These are phyloP conservation scores for Sarocladiaceae sp. DNA, from an alignment of 2,329 filamentous ascomycete species.

Conservation along the genomic window DNA sequence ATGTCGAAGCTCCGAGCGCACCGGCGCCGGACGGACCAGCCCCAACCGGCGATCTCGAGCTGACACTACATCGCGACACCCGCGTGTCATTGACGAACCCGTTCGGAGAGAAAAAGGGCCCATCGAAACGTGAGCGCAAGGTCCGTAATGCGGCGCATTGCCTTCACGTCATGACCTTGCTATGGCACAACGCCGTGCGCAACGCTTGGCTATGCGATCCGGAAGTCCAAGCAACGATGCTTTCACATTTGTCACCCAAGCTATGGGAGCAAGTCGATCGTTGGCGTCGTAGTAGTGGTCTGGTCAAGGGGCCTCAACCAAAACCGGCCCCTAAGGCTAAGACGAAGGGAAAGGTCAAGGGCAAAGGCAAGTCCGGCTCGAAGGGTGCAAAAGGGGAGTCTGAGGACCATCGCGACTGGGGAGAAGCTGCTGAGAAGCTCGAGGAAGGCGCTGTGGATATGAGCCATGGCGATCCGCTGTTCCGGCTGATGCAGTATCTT, in stretches of 20 bases:
- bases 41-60: constrained; percentile 64
- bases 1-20: constrained; percentile 61
- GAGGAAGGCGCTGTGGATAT: constrained; percentile 71
- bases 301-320: constrained; percentile 39
- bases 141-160: constrained; percentile 78
- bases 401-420: constrained; percentile 61
- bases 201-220: constrained; percentile 81
- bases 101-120: constrained; percentile 71
- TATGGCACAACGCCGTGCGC: constrained; percentile 85
- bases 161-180: constrained; percentile 79
- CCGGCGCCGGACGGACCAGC: constrained; percentile 39
- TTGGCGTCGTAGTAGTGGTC: constrained; percentile 66
- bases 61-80: constrained; percentile 61
- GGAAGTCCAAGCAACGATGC: constrained; percentile 69
- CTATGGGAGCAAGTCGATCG: constrained; percentile 70
- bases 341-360: constrained; percentile 25
- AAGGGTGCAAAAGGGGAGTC: constrained; percentile 18
- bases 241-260: constrained; percentile 65
- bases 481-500: constrained; percentile 72
- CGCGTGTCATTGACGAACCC: constrained; percentile 58
- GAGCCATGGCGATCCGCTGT: constrained; percentile 77
- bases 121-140: constrained; percentile 76
- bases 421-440: constrained; percentile 60
- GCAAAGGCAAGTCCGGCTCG: constrained; percentile 31
- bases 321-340: constrained; percentile 20